phyloP scores from a whole-genome alignment of 2,329 filamentous ascomycete species.

The Colletotrichum tamarilloi region DNA sequence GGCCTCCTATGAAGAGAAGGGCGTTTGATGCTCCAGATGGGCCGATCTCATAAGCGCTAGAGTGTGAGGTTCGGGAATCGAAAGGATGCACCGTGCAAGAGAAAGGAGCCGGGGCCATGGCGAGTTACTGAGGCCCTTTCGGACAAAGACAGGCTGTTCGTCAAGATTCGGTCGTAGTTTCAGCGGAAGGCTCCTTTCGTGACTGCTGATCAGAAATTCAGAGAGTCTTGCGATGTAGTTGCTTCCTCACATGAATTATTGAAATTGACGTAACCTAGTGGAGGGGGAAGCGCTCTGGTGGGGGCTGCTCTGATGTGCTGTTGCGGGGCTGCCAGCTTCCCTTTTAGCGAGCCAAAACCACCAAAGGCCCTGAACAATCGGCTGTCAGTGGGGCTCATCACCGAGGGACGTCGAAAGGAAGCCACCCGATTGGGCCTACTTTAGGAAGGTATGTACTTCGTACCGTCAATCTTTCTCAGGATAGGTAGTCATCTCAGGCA shows the following conservation, averaged over 20 bases:
- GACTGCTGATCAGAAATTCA: neutral
- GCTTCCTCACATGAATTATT: too few relatives aligned
- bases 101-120: constrained; percentile 16
- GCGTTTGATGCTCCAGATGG: constrained; percentile 61
- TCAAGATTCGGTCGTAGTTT: neutral
- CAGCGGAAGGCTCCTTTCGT: too few relatives aligned
- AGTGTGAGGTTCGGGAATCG: constrained; percentile 50
- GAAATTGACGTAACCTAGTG: constrained; percentile 5
- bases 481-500: neutral
- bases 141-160: neutral
- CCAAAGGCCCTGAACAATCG: neutral
- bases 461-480: neutral
- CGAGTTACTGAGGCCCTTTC: neutral
- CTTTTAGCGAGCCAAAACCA: neutral
- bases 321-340: neutral
- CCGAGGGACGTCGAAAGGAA: neutral
- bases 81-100: constrained; percentile 59
- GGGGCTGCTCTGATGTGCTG: neutral
- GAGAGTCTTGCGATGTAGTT: too few relatives aligned
- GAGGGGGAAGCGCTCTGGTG: neutral
- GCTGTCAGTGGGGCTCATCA: neutral
- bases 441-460: neutral
- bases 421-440: constrained; percentile 13
- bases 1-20: constrained; percentile 76
- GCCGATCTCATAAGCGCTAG: constrained; percentile 61